phyloP scores from a whole-genome alignment of 805 yeast species.

The Hanseniaspora vineae region DNA sequence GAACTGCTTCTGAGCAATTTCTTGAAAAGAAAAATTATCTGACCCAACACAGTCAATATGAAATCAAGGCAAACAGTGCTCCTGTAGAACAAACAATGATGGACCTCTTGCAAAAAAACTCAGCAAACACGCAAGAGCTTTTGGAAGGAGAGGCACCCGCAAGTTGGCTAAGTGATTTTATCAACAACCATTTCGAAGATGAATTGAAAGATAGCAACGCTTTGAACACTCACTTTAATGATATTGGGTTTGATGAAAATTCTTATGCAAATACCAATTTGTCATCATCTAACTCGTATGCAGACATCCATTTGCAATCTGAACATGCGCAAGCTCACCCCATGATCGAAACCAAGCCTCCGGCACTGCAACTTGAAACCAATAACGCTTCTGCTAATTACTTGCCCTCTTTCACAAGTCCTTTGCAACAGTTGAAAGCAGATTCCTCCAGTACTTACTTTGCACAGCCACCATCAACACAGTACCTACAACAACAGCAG shows the following conservation, averaged over 20 bases:
- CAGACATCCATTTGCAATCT: too few species aligned
- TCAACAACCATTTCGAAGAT: slow-evolving; percentile 51
- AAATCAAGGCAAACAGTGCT: too few species aligned
- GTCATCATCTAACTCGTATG: background rate
- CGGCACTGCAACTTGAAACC: background rate
- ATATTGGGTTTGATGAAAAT: slow-evolving; percentile 38
- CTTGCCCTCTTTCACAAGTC: background rate
- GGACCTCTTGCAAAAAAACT: background rate
- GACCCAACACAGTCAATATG: too few species aligned
- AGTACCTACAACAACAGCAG: background rate
- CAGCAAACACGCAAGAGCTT: slow-evolving; percentile 16
- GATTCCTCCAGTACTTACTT: too few species aligned
- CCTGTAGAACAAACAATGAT: too few species aligned
- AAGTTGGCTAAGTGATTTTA: slow-evolving; percentile 57
- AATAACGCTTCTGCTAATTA: background rate
- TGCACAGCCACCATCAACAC: too few species aligned
- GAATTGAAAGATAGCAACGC: slow-evolving; percentile 27
- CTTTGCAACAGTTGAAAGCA: background rate
- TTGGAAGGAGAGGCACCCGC: slow-evolving; percentile 20
- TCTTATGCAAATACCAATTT: background rate
- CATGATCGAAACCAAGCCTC: too few species aligned
- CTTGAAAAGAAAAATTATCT: too few species aligned
- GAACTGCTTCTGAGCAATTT: too few species aligned
- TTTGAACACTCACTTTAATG: slow-evolving; percentile 29
- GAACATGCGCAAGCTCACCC: too few species aligned